Percentiles rank a stretch among this genome's conserved stretches.
These are phyloP conservation scores for Chlorella sp. DNA, from an alignment of 139 green algal genomes.

Conservation along the genomic window DNA sequence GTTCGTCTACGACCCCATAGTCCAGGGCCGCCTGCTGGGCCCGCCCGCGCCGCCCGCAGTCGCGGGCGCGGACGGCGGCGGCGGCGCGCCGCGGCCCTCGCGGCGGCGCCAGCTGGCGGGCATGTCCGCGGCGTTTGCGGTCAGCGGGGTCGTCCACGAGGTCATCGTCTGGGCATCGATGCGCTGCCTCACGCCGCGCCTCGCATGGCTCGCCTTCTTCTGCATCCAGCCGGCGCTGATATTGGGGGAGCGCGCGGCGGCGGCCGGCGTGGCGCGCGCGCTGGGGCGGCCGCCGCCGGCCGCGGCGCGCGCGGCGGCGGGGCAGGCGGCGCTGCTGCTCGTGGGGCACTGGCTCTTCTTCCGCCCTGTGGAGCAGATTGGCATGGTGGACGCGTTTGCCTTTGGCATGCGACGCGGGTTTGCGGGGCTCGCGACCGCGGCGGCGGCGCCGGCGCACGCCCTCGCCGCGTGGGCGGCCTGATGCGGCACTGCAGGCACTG, in stretches of 20 bases:
- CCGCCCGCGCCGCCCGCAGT: too few species aligned
- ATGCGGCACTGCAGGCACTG: too few species aligned
- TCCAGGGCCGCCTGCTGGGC: too few species aligned
- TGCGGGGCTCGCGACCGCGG: neutral
- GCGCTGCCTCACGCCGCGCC: neutral
- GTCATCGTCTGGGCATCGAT: neutral
- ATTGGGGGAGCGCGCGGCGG: neutral
- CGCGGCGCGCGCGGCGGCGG: neutral
- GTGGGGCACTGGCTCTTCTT: neutral
- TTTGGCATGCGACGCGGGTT: neutral
- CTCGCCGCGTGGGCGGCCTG: too few species aligned
- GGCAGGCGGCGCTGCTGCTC: neutral
- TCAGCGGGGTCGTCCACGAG: neutral
- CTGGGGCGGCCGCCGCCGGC: neutral
- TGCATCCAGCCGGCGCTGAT: neutral
- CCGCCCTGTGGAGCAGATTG: neutral
- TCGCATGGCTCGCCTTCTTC: neutral
- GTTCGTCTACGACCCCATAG: too few species aligned
- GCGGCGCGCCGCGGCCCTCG: neutral
- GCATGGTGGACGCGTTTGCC: neutral
- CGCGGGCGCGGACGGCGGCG: too few species aligned
- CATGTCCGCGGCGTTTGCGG: neutral
- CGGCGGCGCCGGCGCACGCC: too few species aligned
- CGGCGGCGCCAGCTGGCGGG: neutral
- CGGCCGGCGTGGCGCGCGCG: neutral